Evolutionary conservation across 1,139 yeast species (phyloP), one percentile per base, ranked within the genome.

Genomic region (Scheffersomyces quercinus): DNA sequence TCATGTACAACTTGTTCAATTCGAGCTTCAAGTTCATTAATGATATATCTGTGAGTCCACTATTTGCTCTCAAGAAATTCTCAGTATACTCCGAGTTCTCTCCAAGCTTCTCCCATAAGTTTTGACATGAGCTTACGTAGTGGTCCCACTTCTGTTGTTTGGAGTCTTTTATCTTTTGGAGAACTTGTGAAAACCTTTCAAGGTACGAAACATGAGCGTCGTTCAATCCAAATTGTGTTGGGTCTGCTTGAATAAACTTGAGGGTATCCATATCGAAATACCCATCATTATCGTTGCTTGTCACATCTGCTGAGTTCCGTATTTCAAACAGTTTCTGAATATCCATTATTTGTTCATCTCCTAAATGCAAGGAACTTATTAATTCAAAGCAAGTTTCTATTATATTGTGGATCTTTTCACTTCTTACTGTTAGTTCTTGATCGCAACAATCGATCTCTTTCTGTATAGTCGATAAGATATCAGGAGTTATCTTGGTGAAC

Each of bases 1-100:
- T 80, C 26, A 70, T 67, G 41, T 78, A 73, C 31, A 91, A 70
- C 45, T 87, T 73, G 26, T 70, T 71, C 38, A 85, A 62, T 55
- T 89, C 93, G 35, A 55, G 53, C 47, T 79, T 76, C 49, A 81
- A 78, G 37, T 67, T 65, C 36, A 62, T 50, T 14, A 73, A 46
- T 0, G 77, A 64, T 11, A 52, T 45, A 40, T 74, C 79, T 8
- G 70, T 79, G 60, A 61, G 54, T 39, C 64, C 47, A n/a, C 57
- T 53, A 49, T 79, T 76, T 0, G 64, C 58, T 1, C 46, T 48
- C 26, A 72, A 51, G 48, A 81, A 81, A 1, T 56, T 54, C 2
- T 65, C 62, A 13, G 71, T 56, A 41, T 70, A 69, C 1, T 73
- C 73, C 2, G 51, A 24, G 39, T 50, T 55, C 47, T 80, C 75